phyloP scores from a whole-genome alignment of 2,329 filamentous ascomycete genomes.

The Drechslerella stenobrocha region DNA sequence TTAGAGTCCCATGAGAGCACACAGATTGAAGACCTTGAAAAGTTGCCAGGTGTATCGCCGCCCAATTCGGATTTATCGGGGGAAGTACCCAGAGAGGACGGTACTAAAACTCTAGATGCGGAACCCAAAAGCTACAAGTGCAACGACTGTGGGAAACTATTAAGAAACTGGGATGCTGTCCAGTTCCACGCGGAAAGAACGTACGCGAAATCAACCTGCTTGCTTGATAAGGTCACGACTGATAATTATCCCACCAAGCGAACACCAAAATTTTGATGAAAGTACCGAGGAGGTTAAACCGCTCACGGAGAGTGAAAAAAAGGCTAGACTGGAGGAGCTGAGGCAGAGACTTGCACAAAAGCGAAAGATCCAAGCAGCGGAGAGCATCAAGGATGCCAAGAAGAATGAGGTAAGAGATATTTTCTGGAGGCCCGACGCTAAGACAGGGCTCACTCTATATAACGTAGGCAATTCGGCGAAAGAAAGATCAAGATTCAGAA shows the following conservation, averaged over 20 bases:
- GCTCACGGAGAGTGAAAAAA: constrained; percentile 88
- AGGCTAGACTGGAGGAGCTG: constrained; percentile 74
- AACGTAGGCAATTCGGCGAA: constrained; percentile 69
- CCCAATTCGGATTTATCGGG: constrained; percentile 49
- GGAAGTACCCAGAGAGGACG: constrained; percentile 61
- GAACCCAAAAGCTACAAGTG: constrained; percentile 81
- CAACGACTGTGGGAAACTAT: constrained; percentile 92
- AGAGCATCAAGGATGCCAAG: constrained; percentile 80
- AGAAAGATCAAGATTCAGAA: constrained; percentile 84
- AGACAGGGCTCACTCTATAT: neutral
- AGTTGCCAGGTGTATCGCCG: neutral
- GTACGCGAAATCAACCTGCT: constrained; percentile 56
- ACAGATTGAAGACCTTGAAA: constrained; percentile 75
- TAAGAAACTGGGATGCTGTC: constrained; percentile 77
- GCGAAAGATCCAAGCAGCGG: constrained; percentile 67
- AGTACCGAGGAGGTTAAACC: constrained; percentile 90
- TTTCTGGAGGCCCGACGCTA: neutral
- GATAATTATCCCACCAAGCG: constrained; percentile 57
- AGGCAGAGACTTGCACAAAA: constrained; percentile 70
- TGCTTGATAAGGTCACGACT: neutral
- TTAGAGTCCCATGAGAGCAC: constrained; percentile 89
- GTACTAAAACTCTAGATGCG: constrained; percentile 65
- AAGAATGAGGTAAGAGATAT: constrained; percentile 71
- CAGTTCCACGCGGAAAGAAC: constrained; percentile 91
- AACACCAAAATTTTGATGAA: constrained; percentile 87